Evolutionary conservation across 805 yeast species (phyloP).

Genomic region (Zygoascus flipseniorum): DNA sequence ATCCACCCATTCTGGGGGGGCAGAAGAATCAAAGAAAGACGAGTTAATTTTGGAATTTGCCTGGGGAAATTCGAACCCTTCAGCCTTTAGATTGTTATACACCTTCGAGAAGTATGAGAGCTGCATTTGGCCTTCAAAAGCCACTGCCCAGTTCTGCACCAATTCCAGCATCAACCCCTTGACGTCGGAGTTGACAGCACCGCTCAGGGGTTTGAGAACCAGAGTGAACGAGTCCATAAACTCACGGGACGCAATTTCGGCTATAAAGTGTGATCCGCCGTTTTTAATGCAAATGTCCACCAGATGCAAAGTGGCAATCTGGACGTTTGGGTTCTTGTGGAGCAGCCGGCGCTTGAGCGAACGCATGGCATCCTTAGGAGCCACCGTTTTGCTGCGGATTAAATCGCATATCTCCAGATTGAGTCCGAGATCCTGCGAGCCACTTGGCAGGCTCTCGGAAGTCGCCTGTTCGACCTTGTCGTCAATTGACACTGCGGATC

Average conservation of each 20-base stretch:
- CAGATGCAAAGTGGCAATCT: slow-evolving; percentile 64
- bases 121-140: slow-evolving; percentile 60
- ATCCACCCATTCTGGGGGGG: slow-evolving; percentile 98
- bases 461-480: slow-evolving; percentile 68
- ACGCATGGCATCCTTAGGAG: slow-evolving; percentile 78
- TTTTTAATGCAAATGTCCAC: slow-evolving; percentile 85
- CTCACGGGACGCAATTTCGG: slow-evolving; percentile 73
- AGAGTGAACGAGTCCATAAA: slow-evolving; percentile 69
- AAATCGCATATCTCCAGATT: slow-evolving; percentile 83
- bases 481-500: slow-evolving; percentile 38
- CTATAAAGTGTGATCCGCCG: slow-evolving; percentile 79
- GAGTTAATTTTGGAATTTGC: slow-evolving; percentile 41
- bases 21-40: slow-evolving; percentile 71
- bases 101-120: slow-evolving; percentile 54
- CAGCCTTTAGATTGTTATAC: slow-evolving; percentile 49
- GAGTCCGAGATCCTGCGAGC: slow-evolving; percentile 63
- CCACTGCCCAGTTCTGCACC: slow-evolving; percentile 69
- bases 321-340: slow-evolving; percentile 70
- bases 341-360: slow-evolving; percentile 67
- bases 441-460: slow-evolving; percentile 83
- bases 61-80: slow-evolving; percentile 60
- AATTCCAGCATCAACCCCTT: slow-evolving; percentile 51
- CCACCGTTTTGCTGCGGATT: slow-evolving; percentile 71
- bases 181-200: slow-evolving; percentile 42
- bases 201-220: slow-evolving; percentile 28